These are phyloP conservation scores for Pisolithus sp. DNA, from an alignment of 768 basidiomycete species.

Conservation along the genomic window DNA sequence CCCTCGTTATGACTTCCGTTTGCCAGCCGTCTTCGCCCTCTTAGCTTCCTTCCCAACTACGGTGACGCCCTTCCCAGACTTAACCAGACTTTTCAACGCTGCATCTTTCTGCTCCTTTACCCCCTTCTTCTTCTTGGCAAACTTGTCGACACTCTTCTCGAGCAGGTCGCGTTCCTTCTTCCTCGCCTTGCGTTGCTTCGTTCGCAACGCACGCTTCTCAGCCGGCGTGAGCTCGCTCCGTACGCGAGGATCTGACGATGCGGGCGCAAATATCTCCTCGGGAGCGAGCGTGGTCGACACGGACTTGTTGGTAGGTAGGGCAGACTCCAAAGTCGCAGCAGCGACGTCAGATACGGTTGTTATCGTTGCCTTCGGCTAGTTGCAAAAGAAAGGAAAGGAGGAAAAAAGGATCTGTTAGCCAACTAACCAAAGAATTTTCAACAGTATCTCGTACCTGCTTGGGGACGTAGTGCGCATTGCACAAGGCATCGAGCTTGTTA, in stretches of 20 bases:
- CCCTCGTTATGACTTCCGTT: constrained; percentile 7
- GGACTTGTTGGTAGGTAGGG: constrained; percentile 78
- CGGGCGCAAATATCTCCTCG: constrained; percentile 78
- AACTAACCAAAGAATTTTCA: background rate
- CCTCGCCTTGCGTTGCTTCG: constrained; percentile 63
- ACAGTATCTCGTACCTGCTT: constrained; percentile 62
- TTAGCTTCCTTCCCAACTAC: constrained; percentile 69
- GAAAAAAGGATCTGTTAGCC: background rate
- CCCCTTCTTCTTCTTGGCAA: constrained; percentile 45
- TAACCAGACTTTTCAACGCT: constrained; percentile 76
- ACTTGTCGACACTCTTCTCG: constrained; percentile 59
- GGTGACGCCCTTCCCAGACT: constrained; percentile 79
- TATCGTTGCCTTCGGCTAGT: constrained; percentile 83
- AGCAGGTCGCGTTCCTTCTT: constrained; percentile 63
- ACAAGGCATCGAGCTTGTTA: constrained; percentile 84
- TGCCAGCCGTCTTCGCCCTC: constrained; percentile 27
- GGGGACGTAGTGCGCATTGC: constrained; percentile 92
- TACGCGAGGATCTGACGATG: constrained; percentile 49
- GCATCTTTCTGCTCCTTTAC: constrained; percentile 80
- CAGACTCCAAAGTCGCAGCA: constrained; percentile 80
- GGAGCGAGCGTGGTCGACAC: constrained; percentile 81
- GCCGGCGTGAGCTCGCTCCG: constrained; percentile 78
- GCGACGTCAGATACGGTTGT: constrained; percentile 78
- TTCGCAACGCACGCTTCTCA: constrained; percentile 70
- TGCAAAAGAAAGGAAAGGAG: background rate